These are phyloP conservation scores for Cladosporium velox DNA, from an alignment of 2,329 filamentous ascomycete genomes.

Conservation along the genomic window DNA sequence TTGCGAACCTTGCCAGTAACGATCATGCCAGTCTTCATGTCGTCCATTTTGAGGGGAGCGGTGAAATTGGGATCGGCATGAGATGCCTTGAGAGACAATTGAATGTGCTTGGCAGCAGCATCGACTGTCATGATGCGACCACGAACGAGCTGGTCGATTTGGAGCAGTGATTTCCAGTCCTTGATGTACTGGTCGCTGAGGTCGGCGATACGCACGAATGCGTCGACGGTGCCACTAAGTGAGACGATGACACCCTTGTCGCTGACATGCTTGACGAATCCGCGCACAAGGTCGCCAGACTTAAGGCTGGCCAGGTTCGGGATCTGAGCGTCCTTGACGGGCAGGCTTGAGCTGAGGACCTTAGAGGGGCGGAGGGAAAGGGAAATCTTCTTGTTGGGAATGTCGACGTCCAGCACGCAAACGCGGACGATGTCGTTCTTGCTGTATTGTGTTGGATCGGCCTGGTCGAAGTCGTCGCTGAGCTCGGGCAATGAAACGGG, in stretches of 20 bases:
- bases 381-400: constrained; percentile 78
- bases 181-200: constrained; percentile 90
- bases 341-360: constrained; percentile 80
- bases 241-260: constrained; percentile 88
- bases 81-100: constrained; percentile 85
- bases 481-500: constrained; percentile 82
- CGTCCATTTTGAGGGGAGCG: constrained; percentile 70
- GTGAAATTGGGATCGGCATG: constrained; percentile 77
- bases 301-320: constrained; percentile 69
- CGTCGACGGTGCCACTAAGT: constrained; percentile 78
- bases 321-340: constrained; percentile 80
- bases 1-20: constrained; percentile 90
- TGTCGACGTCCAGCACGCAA: constrained; percentile 79
- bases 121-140: constrained; percentile 80
- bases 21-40: constrained; percentile 76
- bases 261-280: constrained; percentile 86
- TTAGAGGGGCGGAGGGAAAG: constrained; percentile 85
- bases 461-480: constrained; percentile 80
- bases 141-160: constrained; percentile 86
- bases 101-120: constrained; percentile 66
- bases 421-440: constrained; percentile 87
- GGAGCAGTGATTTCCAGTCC: constrained; percentile 89
- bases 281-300: constrained; percentile 77
- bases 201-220: constrained; percentile 81
- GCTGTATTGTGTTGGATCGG: constrained; percentile 71